Conservation (phyloP, 1,284 basidiomycete species). For the Heterobasidion occidentale region DNA sequence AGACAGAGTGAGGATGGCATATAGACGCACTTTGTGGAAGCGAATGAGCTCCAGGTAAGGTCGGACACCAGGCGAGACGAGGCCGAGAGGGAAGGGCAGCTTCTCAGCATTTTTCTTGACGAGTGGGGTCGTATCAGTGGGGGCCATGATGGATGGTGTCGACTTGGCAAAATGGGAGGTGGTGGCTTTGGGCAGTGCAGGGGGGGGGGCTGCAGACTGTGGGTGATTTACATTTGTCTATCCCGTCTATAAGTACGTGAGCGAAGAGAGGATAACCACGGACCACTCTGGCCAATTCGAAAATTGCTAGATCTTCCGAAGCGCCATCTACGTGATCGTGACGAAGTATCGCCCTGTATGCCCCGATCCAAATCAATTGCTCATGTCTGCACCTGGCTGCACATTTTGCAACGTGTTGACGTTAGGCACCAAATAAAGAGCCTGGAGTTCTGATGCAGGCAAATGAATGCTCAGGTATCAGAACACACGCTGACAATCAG, state of each 20-base stretch:
- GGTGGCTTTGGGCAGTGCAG: neutral
- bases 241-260: neutral
- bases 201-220: neutral
- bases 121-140: slow-evolving; percentile 4
- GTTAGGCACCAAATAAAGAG: too few species aligned
- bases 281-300: too few species aligned
- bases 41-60: slow-evolving; percentile 45
- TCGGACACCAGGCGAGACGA: slow-evolving; percentile 13
- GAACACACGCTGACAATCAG: too few species aligned
- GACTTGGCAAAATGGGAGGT: neutral
- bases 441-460: too few species aligned
- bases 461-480: too few species aligned
- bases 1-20: neutral
- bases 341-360: too few species aligned
- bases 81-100: slow-evolving; percentile 12
- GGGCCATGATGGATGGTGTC: slow-evolving; percentile 3
- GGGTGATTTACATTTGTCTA: neutral
- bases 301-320: too few species aligned
- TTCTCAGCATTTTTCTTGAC: slow-evolving; percentile 6
- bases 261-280: too few species aligned
- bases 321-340: too few species aligned
- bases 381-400: too few species aligned
- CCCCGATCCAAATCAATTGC: too few species aligned
- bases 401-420: too few species aligned
- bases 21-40: slow-evolving; percentile 34